Percentiles rank a stretch among this genome's conserved stretches.
Conservation (phyloP, 495 filamentous ascomycete species). For the Halenospora varia region DNA sequence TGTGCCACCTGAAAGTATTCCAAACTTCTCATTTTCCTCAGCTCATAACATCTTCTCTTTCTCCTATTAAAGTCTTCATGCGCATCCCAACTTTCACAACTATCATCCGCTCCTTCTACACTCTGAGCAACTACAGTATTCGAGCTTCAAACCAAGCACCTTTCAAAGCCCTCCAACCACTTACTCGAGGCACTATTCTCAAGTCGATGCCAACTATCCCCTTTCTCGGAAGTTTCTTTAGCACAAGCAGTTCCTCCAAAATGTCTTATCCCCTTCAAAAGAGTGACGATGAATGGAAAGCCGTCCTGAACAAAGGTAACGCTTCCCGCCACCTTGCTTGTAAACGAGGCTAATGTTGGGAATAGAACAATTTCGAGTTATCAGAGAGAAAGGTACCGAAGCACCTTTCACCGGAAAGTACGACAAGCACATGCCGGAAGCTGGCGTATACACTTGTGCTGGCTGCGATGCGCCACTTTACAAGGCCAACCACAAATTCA, state of each 20-base stretch:
- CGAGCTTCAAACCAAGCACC: constrained; percentile 12
- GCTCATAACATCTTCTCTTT: constrained; percentile 1
- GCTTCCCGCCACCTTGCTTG: neutral
- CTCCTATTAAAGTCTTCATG: constrained; percentile 22
- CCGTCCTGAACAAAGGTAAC: constrained; percentile 71
- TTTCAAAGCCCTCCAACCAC: constrained; percentile 17
- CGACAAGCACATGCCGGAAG: constrained; percentile 73
- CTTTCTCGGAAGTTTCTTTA: constrained; percentile 77
- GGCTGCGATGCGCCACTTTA: constrained; percentile 87
- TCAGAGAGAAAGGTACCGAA: constrained; percentile 90
- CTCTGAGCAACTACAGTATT: constrained; percentile 22
- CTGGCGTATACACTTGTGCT: constrained; percentile 79
- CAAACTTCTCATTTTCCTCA: constrained; percentile 7
- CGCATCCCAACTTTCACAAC: constrained; percentile 20
- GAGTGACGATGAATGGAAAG: constrained; percentile 80
- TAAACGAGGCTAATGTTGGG: constrained; percentile 11
- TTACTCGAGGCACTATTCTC: constrained; percentile 16
- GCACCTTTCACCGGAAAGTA: constrained; percentile 73
- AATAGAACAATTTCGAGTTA: constrained; percentile 87
- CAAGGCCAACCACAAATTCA: constrained; percentile 87
- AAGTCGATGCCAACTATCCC: constrained; percentile 52
- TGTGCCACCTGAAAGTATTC: constrained; percentile 20
- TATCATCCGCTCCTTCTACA: constrained; percentile 26
- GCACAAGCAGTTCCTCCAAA: constrained; percentile 44
- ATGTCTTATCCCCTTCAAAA: constrained; percentile 83